Evolutionary conservation across 176 grass and related monocot species (phyloP).

Genomic region (Triticum monococcum): DNA sequence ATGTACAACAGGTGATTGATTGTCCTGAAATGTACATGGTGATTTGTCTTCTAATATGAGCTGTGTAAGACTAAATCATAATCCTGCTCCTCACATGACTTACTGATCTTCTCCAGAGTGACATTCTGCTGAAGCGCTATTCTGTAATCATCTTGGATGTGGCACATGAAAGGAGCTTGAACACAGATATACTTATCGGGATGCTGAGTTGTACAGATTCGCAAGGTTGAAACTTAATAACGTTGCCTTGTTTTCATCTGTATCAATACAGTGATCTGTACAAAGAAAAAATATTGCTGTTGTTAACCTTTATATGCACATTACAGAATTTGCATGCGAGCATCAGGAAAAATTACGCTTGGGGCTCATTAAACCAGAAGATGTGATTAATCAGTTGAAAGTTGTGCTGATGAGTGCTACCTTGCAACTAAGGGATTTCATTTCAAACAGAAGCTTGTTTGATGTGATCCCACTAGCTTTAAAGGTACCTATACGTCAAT

Average conservation of each 20-base stretch:
- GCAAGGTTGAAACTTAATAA: neutral
- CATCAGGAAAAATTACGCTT: neutral
- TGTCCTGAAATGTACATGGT: neutral
- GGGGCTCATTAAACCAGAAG: neutral
- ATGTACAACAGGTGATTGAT: neutral
- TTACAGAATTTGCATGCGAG: neutral
- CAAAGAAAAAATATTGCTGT: neutral
- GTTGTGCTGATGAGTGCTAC: neutral
- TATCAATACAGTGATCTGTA: neutral
- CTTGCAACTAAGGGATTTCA: no score
- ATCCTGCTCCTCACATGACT: neutral
- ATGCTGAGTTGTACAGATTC: neutral
- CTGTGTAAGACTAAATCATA: neutral
- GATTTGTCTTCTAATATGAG: neutral
- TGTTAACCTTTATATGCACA: neutral
- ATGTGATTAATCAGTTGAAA: neutral
- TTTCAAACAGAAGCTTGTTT: no score
- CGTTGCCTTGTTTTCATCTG: neutral
- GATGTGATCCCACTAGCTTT: no score
- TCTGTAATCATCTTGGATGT: neutral
- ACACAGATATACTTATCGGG: neutral
- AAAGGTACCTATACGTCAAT: no score
- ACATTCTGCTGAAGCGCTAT: neutral
- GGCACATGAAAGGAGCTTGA: neutral
- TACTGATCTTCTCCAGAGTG: neutral